phyloP scores from a whole-genome alignment of 2,329 filamentous ascomycete genomes.

The Paecilomyces fulvus region DNA sequence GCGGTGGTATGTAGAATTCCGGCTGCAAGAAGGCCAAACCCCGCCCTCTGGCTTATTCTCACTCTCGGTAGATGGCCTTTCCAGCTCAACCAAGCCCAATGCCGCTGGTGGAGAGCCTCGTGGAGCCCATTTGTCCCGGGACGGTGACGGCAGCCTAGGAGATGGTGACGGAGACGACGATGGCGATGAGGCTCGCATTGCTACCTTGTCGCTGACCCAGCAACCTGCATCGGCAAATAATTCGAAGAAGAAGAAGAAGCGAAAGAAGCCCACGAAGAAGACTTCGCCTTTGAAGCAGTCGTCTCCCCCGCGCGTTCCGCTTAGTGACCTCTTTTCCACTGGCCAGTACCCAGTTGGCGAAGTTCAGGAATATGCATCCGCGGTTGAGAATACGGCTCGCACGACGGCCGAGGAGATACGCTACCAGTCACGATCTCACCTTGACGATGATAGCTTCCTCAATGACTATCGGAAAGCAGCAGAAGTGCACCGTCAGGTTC shows the following conservation, averaged over 20 bases:
- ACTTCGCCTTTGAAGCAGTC: slow-evolving; percentile 30
- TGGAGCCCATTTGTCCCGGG: slow-evolving; percentile 33
- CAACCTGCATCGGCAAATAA: slow-evolving; percentile 34
- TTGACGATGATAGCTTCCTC: slow-evolving; percentile 42
- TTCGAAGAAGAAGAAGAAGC: slow-evolving; percentile 40
- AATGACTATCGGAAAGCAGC: slow-evolving; percentile 49
- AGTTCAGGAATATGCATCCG: slow-evolving; percentile 22
- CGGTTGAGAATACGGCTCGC: slow-evolving; percentile 37
- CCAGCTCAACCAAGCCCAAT: slow-evolving; percentile 11
- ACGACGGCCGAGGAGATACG: slow-evolving; percentile 42
- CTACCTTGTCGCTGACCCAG: slow-evolving; percentile 11
- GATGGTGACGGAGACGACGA: slow-evolving; percentile 18
- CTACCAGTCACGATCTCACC: slow-evolving; percentile 29
- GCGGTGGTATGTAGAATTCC: slow-evolving; percentile 21
- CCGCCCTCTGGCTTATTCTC: neutral
- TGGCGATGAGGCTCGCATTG: slow-evolving; percentile 10
- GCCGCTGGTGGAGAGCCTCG: slow-evolving; percentile 34
- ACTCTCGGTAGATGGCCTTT: neutral
- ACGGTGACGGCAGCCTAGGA: slow-evolving; percentile 37
- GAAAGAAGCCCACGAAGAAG: slow-evolving; percentile 32
- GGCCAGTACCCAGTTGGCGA: slow-evolving; percentile 40
- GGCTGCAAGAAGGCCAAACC: neutral
- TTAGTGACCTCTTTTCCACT: slow-evolving; percentile 39
- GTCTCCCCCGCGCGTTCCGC: slow-evolving; percentile 38
- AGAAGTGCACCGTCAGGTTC: slow-evolving; percentile 49